Evolutionary conservation across 805 yeast genomes (phyloP), one percentile per base, ranked within the genome.

Genomic region (Teunomyces stri): DNA sequence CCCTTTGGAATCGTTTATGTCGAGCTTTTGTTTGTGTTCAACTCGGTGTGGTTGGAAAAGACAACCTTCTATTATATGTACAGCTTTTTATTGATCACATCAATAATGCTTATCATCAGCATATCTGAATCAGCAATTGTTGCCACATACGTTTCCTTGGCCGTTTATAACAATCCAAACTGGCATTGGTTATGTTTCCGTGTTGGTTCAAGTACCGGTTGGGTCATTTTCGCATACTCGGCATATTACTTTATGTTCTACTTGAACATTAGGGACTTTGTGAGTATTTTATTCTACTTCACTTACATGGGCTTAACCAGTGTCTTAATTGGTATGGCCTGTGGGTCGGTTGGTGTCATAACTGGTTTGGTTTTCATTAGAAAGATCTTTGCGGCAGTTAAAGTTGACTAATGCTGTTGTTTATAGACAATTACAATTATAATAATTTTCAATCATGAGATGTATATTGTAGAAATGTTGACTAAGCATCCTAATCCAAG

Each of bases 121-220:
- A 81, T 87, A 16, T 69, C 81, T 34, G 96, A 89, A 63, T 79
- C 86, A 45, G 80, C 91, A 6, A 75, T 89, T 20, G 80, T 89
- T 37, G 81, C 86, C 5, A 75, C 85, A 7, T 89, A 85, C 58
- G 60, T 85, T 37, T 75, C 85, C 38, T 71, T 89, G 56, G 62
- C 72, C 1, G 72, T 74, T 18, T 69, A 78, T 54, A 79, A 77
- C 43, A 78, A 79, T 58, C 78, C 79, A 43, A 69, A 75, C 54
- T 90, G 96, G 96, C 88, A 87, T 60, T 89, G 96, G 96, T 75
- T 84, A 54, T 73, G 89, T 10, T 89, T 88, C 64, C 63, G 80
- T 45, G 80, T 83, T 25, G 88, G 95, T 4, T 61, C 73, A 3
- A 81, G 91, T 48, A 78, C 87, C 42, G 89, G 89, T 27, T 73